Base-by-base conservation (phyloP, 805 yeast genomes). In the Yarrowia hollandica region DNA sequence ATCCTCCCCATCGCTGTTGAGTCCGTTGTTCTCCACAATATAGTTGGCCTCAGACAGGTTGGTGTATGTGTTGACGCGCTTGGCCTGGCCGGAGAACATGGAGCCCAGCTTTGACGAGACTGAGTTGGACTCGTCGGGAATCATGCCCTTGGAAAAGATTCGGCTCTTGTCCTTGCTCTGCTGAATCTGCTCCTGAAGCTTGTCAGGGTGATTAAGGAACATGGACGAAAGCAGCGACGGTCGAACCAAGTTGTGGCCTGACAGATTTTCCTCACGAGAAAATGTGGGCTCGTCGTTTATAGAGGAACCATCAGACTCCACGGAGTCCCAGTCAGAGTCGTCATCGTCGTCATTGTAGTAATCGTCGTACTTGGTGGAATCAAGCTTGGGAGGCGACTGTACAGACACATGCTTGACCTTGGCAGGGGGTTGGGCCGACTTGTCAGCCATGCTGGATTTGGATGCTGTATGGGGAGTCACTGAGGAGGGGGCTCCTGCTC, bases 211-310 rank as follows among this genome's bases (percentile, higher is more conserved):
- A 57, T 69, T 67, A 46, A 72, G 66, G 52, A 74, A 71, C 52
- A 74, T 59, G n/a, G 74, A 68, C 5, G 77, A 74, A 21, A 74
- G 62, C 26, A 74, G 64, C 8, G 78, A 75, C 7, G 73, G 70
- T 28, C 73, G 67, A 15, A 66, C 60, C 16, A 63, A 62, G 3
- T 73, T 75, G 57, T 61, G 66, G 33, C 48, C 63, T 18, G 67
- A 70, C 15, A 62, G 68, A 42, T 63, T 67, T 22, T 65, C 65
- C 58, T 71, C 64, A 21, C 68, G 65, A 38, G 70, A 67, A 62
- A 68, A 62, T 21, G 65, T 52, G 39, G 67, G 57, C 21, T 62
- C 61, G 52, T 71, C 72, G 46, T 68, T 73, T 57, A 66, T 65
- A 1, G 69, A 65, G 5, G 68, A 64, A 14, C 65, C 69, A 21